phyloP scores from a whole-genome alignment of 192 early-diverging fungal genomes.

The Fimicolochytrium jonesii region DNA sequence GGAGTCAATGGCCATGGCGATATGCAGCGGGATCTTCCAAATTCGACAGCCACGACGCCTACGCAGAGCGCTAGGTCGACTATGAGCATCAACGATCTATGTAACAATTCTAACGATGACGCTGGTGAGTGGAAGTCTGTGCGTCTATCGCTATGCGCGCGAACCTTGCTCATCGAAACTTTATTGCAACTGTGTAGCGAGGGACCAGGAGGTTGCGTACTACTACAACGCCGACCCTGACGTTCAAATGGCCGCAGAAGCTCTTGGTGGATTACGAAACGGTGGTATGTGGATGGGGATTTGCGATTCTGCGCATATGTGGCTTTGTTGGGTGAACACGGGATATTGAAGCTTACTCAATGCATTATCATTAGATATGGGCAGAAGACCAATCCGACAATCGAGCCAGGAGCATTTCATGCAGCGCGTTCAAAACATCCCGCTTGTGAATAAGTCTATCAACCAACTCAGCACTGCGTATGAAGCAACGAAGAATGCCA shows the following conservation, averaged over 20 bases:
- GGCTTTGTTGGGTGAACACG: not conserved
- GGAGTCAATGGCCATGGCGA: conserved; percentile 1
- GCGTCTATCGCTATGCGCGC: not conserved
- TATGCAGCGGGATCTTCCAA: not conserved
- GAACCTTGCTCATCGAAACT: not conserved
- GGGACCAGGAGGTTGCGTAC: no score
- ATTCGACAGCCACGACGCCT: not conserved
- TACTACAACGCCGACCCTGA: conserved; percentile 18
- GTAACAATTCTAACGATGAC: conserved; percentile 7
- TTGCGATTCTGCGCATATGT: not conserved
- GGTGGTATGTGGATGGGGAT: not conserved
- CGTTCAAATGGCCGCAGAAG: conserved; percentile 41
- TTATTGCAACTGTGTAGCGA: no score
- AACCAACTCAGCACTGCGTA: conserved; percentile 54
- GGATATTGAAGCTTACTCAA: not conserved
- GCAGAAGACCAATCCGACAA: not conserved
- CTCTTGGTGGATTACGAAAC: conserved; percentile 31
- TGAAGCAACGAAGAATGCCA: conserved; percentile 64
- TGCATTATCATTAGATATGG: not conserved
- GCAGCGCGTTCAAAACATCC: conserved; percentile 70
- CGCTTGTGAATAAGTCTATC: conserved; percentile 72
- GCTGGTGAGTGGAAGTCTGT: conserved; percentile 2
- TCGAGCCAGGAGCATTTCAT: conserved; percentile 54
- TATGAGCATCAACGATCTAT: conserved; percentile 23
- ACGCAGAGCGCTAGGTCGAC: conserved; percentile 6